These are phyloP conservation scores for Apophysomyces ossiformis DNA, from an alignment of 371 early-diverging fungal species.

Conservation along the genomic window DNA sequence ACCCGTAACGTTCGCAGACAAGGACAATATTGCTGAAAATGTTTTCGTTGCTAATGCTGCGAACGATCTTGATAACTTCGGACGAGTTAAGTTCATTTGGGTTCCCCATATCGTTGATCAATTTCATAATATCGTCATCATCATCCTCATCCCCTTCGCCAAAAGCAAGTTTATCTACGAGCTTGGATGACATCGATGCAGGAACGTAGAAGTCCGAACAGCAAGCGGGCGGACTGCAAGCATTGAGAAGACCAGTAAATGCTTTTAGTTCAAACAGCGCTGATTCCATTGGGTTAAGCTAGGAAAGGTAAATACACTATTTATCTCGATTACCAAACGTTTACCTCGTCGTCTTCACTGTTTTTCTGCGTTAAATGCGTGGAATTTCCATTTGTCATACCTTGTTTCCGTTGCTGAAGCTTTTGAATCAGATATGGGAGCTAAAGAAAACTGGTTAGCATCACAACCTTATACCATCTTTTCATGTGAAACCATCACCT, in stretches of 20 bases:
- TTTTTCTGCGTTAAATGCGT: not conserved
- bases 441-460: not conserved
- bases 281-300: slow-evolving; percentile 45
- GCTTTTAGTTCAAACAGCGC: slow-evolving; percentile 44
- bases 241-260: slow-evolving; percentile 52
- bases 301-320: not conserved
- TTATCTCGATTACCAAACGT: not conserved
- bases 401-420: slow-evolving; percentile 22
- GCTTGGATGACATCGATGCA: slow-evolving; percentile 28
- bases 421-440: slow-evolving; percentile 25
- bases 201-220: slow-evolving; percentile 35
- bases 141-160: slow-evolving; percentile 31
- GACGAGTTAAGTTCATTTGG: slow-evolving; percentile 34
- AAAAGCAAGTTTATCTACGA: slow-evolving; percentile 31
- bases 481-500: slow-evolving; percentile 26
- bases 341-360: slow-evolving; percentile 24
- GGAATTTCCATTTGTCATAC: not conserved
- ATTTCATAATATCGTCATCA: slow-evolving; percentile 47
- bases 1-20: slow-evolving; percentile 38
- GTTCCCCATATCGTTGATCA: slow-evolving; percentile 42
- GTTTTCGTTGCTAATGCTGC: slow-evolving; percentile 32
- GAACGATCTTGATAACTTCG: slow-evolving; percentile 35
- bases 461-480: not conserved
- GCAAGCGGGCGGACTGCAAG: slow-evolving; percentile 42
- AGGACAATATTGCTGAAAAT: slow-evolving; percentile 44